Conservation (phyloP, 2,329 filamentous ascomycete genomes). For the Aquanectria penicillioides region DNA sequence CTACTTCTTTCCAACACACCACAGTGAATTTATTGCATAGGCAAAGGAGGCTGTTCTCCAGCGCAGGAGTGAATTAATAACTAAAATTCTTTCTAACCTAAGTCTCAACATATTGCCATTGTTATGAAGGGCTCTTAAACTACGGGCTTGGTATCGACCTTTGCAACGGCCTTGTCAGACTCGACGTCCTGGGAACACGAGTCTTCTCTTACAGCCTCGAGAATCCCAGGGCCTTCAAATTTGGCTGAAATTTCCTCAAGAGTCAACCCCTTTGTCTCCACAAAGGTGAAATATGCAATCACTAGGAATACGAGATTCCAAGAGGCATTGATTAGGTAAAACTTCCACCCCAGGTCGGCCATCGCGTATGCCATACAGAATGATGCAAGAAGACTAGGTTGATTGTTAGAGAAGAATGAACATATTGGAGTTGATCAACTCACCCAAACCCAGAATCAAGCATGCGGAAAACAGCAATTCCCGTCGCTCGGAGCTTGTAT, state of each 20-base stretch:
- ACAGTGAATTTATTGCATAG: no score
- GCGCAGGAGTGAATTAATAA: no score
- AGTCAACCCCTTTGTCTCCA: constrained; percentile 43
- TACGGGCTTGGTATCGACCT: neutral
- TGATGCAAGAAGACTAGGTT: constrained; percentile 36
- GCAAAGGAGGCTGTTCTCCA: no score
- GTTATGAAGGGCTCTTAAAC: no score
- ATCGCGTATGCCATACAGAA: constrained; percentile 44
- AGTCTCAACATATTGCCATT: no score
- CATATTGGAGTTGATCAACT: constrained; percentile 1
- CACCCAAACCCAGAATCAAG: constrained; percentile 43
- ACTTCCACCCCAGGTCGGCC: constrained; percentile 44
- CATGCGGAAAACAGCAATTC: constrained; percentile 44
- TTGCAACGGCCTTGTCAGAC: neutral
- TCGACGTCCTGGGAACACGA: neutral
- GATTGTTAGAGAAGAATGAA: neutral
- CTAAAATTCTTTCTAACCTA: no score
- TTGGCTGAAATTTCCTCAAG: constrained; percentile 42
- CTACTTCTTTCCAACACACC: no score
- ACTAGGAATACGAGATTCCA: constrained; percentile 42
- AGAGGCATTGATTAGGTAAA: constrained; percentile 44
- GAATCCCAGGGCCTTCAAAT: constrained; percentile 32
- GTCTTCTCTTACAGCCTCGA: constrained; percentile 4
- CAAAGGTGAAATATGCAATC: constrained; percentile 40
- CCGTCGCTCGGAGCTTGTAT: constrained; percentile 45